These are phyloP conservation scores for Pseudopyrenochaeta lycopersici DNA, from an alignment of 2,329 filamentous ascomycete species.

Conservation along the genomic window DNA sequence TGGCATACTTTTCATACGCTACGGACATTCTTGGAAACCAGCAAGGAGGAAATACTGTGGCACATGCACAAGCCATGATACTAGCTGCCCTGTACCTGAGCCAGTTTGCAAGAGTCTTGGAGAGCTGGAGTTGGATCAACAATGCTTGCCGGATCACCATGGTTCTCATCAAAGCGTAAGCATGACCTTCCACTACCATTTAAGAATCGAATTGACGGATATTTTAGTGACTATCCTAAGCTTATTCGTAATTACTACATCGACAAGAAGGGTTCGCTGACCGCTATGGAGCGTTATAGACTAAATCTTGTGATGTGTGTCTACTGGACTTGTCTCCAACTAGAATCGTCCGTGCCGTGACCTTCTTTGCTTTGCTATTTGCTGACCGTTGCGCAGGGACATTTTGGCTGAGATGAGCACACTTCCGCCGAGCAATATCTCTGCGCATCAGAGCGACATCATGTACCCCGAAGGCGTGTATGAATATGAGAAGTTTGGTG, in stretches of 20 bases:
- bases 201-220: not conserved
- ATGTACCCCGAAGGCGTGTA: slow-evolving; percentile 71
- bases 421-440: slow-evolving; percentile 68
- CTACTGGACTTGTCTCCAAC: slow-evolving; percentile 92
- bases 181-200: not conserved
- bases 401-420: slow-evolving; percentile 84
- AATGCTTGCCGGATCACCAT: slow-evolving; percentile 69
- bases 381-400: slow-evolving; percentile 65
- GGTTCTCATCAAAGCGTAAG: slow-evolving; percentile 76
- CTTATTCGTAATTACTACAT: slow-evolving; percentile 34
- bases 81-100: slow-evolving; percentile 89
- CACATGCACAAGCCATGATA: slow-evolving; percentile 84
- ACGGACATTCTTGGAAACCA: slow-evolving; percentile 87
- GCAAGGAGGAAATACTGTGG: slow-evolving; percentile 78
- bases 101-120: slow-evolving; percentile 84
- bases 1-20: slow-evolving; percentile 89
- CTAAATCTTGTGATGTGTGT: slow-evolving; percentile 65
- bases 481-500: slow-evolving; percentile 31
- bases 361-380: not conserved
- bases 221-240: slow-evolving; percentile 47
- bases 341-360: slow-evolving; percentile 73
- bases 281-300: slow-evolving; percentile 39
- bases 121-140: slow-evolving; percentile 79
- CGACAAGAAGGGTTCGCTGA: slow-evolving; percentile 16
- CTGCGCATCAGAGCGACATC: slow-evolving; percentile 67